Evolutionary conservation across 2,329 filamentous ascomycete genomes (phyloP), one percentile per base, ranked within the genome.

Genomic region (Penicillium sclerotigenum): DNA sequence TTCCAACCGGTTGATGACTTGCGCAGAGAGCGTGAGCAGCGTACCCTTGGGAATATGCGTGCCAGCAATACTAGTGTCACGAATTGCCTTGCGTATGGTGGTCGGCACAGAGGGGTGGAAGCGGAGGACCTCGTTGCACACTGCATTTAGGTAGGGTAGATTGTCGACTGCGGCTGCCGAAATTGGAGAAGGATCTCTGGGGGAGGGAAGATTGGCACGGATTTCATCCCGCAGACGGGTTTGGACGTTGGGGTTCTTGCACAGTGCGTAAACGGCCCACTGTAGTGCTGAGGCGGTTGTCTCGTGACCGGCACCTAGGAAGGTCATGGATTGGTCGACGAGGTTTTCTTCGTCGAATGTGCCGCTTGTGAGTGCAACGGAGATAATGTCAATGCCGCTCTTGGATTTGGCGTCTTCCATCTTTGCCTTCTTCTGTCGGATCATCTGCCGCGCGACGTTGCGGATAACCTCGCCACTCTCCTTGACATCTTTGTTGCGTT

Each of bases 261-360:
- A 83, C n/a, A 94, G 81, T 41, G 87, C 76, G 68, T 91, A 89
- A 8, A 86, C 74, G 3, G 87, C 83, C 88, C 89, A 93, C n/a
- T 86, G 88, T 68, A 94, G 79, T 18, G 89, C 81, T 1, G 86
- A 82, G 1, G 90, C 85, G 0, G 89, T 92, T 1, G 90, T 93
- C 74, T 93, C 89, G 71, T 93, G 90, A 22, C 87, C 87, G 0
- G 91, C 91, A 0, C 87, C 88, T 5, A 95, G 82, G 77, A 95
- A 94, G 0, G 90, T 95, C 89, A 95, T 94, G 69, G 94, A 83
- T 74, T 96, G 91, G 71, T 94, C 88, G 34, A 91, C 83, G n/a
- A 96, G 82, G 58, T 90, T 85, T 47, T 91, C 88, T 59, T 94
- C 89, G 13, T 77, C 82, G 73, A 95, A 94, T 6, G 80, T 84